phyloP scores from a whole-genome alignment of 768 basidiomycete genomes.

The Cystobasidium tubakii region DNA sequence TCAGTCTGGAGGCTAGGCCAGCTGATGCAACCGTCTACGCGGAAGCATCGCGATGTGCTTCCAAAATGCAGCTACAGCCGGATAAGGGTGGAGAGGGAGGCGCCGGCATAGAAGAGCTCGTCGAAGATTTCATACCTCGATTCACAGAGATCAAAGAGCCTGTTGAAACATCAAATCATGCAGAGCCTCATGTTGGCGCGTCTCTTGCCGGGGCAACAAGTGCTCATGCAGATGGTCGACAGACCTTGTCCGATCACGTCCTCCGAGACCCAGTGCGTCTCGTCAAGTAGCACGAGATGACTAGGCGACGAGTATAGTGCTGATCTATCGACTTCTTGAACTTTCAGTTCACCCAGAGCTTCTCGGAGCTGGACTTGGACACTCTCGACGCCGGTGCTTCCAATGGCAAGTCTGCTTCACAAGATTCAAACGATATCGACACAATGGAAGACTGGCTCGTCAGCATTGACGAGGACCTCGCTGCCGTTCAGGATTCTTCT shows the following conservation, averaged over 20 bases:
- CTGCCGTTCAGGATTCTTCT: neutral
- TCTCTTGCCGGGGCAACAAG: neutral
- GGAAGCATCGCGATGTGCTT: neutral
- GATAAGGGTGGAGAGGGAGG: constrained; percentile 22
- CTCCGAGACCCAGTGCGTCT: neutral
- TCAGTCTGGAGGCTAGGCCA: neutral
- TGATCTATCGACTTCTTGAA: neutral
- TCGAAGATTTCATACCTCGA: constrained; percentile 11
- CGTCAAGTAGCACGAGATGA: neutral
- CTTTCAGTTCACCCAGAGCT: neutral
- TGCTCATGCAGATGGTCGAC: neutral
- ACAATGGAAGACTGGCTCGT: constrained; percentile 4
- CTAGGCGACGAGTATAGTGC: neutral
- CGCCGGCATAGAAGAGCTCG: neutral
- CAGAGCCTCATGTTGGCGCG: neutral
- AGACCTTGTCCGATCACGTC: neutral
- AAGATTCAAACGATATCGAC: neutral
- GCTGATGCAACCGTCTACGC: neutral
- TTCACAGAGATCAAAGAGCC: constrained; percentile 3
- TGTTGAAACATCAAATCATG: neutral
- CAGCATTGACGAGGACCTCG: neutral
- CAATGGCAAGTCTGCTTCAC: neutral
- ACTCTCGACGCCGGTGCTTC: neutral
- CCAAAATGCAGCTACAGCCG: neutral
- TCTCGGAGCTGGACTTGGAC: neutral